Percentiles rank a stretch among this genome's conserved stretches.
Conservation (phyloP, 495 filamentous ascomycete species). For the Parathielavia hyrcaniae region DNA sequence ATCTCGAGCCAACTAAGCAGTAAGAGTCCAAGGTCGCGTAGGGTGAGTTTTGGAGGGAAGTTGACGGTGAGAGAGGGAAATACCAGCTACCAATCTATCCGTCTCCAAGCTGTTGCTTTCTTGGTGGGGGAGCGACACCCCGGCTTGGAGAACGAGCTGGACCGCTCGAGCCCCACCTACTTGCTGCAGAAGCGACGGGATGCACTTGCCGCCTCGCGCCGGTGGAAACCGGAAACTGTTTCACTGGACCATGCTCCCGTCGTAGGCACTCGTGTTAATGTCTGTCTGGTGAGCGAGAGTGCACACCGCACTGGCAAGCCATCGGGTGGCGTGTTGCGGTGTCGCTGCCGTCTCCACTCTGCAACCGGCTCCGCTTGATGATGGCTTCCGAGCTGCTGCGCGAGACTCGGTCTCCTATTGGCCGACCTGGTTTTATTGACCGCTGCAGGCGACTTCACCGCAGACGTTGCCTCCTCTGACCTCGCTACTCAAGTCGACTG, state of each 20-base stretch:
- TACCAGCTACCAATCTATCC: background rate
- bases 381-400: background rate
- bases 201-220: background rate
- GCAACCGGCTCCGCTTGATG: background rate
- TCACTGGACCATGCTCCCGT: no score
- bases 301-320: no score
- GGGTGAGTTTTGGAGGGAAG: background rate
- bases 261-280: no score
- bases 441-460: background rate
- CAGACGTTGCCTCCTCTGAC: background rate
- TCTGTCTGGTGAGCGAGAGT: no score
- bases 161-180: background rate
- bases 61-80: background rate
- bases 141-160: no score
- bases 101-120: background rate
- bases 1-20: background rate
- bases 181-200: background rate
- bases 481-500: background rate
- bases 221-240: no score
- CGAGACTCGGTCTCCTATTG: background rate
- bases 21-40: background rate
- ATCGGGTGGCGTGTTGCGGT: background rate
- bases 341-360: background rate
- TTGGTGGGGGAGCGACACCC: background rate
- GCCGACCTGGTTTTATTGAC: background rate